Evolutionary conservation across 345 rosid species (phyloP).

Genomic region (Nephelium lappaceum): DNA sequence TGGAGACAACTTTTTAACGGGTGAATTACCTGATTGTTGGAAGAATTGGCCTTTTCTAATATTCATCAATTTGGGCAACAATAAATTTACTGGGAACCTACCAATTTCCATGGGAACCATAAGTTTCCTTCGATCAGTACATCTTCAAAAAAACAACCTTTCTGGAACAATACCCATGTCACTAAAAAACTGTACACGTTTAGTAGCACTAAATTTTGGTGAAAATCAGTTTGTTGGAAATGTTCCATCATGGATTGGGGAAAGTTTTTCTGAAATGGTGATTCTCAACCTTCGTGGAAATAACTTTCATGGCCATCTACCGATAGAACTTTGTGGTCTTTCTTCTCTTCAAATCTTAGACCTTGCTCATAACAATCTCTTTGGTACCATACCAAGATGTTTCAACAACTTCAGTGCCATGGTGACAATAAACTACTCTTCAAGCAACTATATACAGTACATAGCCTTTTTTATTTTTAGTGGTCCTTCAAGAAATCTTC

Average conservation of each 20-base stretch:
- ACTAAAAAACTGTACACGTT: neutral
- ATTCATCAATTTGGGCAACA: conserved; percentile 14
- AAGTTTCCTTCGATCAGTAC: neutral
- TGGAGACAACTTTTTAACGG: too few species aligned
- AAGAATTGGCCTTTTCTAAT: neutral
- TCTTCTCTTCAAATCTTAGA: too few species aligned
- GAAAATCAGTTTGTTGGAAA: too few species aligned
- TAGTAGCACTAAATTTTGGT: neutral
- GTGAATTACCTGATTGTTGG: conserved; percentile 35
- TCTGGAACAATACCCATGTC: neutral
- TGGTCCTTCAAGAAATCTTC: neutral
- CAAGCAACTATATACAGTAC: neutral
- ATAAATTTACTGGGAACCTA: neutral
- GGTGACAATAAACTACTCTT: neutral
- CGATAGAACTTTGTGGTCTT: too few species aligned
- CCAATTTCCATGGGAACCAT: neutral
- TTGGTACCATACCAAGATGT: too few species aligned
- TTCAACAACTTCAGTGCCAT: neutral
- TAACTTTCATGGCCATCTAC: too few species aligned
- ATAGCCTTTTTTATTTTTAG: too few species aligned
- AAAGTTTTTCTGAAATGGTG: too few species aligned
- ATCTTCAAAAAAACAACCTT: neutral
- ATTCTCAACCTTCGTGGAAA: too few species aligned
- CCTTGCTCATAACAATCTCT: too few species aligned
- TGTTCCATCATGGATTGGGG: too few species aligned